Evolutionary conservation across 495 filamentous ascomycete species (phyloP).

Genomic region (Xylaria sp.): DNA sequence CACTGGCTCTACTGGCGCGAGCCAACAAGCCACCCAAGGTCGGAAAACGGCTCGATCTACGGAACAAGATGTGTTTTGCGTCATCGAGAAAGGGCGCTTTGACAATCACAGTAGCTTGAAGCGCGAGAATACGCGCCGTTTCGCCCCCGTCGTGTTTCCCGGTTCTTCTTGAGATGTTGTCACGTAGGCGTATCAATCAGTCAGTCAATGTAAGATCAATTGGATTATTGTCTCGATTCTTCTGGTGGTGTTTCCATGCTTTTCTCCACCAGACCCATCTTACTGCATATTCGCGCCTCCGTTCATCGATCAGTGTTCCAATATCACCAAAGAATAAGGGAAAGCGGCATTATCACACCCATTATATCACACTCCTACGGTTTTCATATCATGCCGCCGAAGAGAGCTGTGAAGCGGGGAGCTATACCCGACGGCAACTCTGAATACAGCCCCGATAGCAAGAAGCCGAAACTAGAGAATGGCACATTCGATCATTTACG

Average conservation of each 20-base stretch:
- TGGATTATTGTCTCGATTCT: neutral
- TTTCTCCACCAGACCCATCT: neutral
- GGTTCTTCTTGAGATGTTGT: neutral
- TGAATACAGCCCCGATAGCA: constrained; percentile 36
- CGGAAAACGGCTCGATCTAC: constrained; percentile 15
- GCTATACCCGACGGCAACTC: constrained; percentile 32
- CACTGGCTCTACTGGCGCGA: neutral
- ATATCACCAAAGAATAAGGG: neutral
- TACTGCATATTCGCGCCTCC: neutral
- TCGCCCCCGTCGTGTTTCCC: neutral
- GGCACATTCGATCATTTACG: constrained; percentile 40
- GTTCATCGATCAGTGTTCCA: neutral
- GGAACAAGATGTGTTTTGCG: constrained; percentile 20
- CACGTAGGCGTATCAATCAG: neutral
- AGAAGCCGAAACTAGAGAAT: constrained; percentile 37
- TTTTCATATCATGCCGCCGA: neutral
- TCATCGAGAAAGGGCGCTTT: constrained; percentile 26
- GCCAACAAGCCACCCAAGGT: neutral
- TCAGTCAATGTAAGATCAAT: neutral
- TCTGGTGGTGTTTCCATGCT: neutral
- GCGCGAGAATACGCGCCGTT: neutral
- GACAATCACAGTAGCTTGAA: neutral
- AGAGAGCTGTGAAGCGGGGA: constrained; percentile 28
- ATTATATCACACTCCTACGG: neutral
- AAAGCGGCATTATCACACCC: neutral